These are phyloP conservation scores for Morella rubra DNA, from an alignment of 306 rosid species.

Conservation along the genomic window DNA sequence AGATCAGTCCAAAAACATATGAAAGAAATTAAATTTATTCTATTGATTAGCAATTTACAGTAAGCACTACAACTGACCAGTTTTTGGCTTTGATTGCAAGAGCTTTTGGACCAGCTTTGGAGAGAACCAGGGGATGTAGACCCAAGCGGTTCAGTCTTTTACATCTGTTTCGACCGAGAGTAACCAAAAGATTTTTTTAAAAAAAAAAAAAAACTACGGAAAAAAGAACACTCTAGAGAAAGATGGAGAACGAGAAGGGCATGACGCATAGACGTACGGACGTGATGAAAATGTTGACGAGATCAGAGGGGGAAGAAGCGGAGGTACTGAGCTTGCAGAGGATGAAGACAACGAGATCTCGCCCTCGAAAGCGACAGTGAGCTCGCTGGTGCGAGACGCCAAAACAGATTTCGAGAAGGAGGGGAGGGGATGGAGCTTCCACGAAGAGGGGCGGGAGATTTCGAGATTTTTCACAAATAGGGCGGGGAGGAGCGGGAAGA, in stretches of 20 bases:
- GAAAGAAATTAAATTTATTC: background rate
- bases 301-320: conserved; percentile 65
- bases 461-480: too few species aligned
- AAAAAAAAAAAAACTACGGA: conserved; percentile 9
- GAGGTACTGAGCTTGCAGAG: conserved; percentile 69
- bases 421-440: too few species aligned
- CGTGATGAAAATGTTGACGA: conserved; percentile 56
- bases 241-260: background rate
- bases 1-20: background rate
- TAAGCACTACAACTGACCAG: conserved; percentile 61
- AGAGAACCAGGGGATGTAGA: conserved; percentile 53
- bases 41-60: background rate
- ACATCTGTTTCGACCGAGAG: conserved; percentile 49
- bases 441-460: too few species aligned
- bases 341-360: conserved; percentile 60
- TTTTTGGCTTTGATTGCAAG: conserved; percentile 46
- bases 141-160: conserved; percentile 62
- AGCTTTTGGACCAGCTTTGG: conserved; percentile 53
- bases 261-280: conserved; percentile 25
- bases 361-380: conserved; percentile 69
- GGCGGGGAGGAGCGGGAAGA: too few species aligned
- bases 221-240: too few species aligned
- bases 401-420: background rate
- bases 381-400: conserved; percentile 56
- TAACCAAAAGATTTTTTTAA: background rate